These are phyloP conservation scores for Saitozyma podzolica DNA, from an alignment of 768 basidiomycete genomes.

Conservation along the genomic window DNA sequence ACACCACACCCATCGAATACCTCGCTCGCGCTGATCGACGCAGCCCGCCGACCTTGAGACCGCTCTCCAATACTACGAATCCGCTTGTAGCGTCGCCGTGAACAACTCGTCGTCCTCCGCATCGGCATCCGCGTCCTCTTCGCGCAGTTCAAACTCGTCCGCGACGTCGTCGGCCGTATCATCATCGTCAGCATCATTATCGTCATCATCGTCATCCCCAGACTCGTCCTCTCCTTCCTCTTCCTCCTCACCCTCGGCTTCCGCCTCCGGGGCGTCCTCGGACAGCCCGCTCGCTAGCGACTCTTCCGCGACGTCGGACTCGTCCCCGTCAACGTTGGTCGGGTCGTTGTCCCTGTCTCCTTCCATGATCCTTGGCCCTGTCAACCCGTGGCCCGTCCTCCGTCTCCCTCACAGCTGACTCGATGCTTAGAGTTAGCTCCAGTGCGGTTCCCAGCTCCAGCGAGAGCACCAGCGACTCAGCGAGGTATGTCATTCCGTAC, in stretches of 20 bases:
- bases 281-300: background rate
- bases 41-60: constrained; percentile 9
- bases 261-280: background rate
- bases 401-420: background rate
- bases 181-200: background rate
- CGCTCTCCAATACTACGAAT: constrained; percentile 4
- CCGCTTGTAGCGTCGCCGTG: constrained; percentile 3
- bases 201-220: constrained; percentile 3
- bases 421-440: background rate
- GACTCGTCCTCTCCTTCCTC: background rate
- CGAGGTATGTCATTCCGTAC: too few relatives aligned
- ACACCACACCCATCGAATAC: background rate
- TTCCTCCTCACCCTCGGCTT: background rate
- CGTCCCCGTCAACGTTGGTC: background rate
- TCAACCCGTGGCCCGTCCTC: background rate
- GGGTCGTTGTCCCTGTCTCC: background rate
- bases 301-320: background rate
- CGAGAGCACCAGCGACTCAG: too few relatives aligned
- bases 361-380: too few relatives aligned
- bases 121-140: constrained; percentile 1
- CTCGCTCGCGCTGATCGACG: background rate
- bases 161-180: constrained; percentile 1
- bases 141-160: background rate
- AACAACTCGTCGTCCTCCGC: background rate
- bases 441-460: too few relatives aligned